These are phyloP conservation scores for Tilletia indica DNA, from an alignment of 1,284 basidiomycete genomes.

Conservation along the genomic window DNA sequence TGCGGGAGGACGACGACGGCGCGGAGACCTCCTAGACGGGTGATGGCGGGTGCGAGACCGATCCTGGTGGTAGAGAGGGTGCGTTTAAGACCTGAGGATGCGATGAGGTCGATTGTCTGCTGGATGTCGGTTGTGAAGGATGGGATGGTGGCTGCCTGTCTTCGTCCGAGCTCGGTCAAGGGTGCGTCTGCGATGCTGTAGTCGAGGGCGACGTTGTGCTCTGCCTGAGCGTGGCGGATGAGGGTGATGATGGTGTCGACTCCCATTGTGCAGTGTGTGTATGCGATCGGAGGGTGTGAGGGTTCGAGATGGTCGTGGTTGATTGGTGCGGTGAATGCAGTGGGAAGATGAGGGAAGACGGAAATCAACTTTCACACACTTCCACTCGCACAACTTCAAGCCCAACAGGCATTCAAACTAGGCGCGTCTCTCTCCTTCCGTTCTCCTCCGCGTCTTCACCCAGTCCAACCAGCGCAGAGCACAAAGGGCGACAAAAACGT, in stretches of 20 bases:
- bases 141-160: constrained; percentile 44
- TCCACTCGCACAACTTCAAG: too few species aligned
- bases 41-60: constrained; percentile 44
- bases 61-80: constrained; percentile 52
- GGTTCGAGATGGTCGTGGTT: too few species aligned
- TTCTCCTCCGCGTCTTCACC: too few species aligned
- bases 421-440: too few species aligned
- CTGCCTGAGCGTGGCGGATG: constrained; percentile 32
- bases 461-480: too few species aligned
- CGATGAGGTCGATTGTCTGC: constrained; percentile 37
- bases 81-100: constrained; percentile 46
- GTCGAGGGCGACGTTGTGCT: constrained; percentile 32
- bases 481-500: too few species aligned
- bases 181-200: constrained; percentile 47
- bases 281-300: too few species aligned
- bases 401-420: too few species aligned
- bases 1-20: constrained; percentile 48
- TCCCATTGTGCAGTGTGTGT: constrained; percentile 3
- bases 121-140: constrained; percentile 34
- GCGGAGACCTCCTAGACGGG: constrained; percentile 43
- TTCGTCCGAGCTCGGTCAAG: constrained; percentile 50
- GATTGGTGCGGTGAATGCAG: too few species aligned
- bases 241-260: constrained; percentile 22
- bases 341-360: too few species aligned
- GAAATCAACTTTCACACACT: too few species aligned